Percentiles rank a stretch among this genome's conserved stretches.
These are phyloP conservation scores for Barbarea vulgaris DNA, from an alignment of 345 rosid genomes.

Conservation along the genomic window DNA sequence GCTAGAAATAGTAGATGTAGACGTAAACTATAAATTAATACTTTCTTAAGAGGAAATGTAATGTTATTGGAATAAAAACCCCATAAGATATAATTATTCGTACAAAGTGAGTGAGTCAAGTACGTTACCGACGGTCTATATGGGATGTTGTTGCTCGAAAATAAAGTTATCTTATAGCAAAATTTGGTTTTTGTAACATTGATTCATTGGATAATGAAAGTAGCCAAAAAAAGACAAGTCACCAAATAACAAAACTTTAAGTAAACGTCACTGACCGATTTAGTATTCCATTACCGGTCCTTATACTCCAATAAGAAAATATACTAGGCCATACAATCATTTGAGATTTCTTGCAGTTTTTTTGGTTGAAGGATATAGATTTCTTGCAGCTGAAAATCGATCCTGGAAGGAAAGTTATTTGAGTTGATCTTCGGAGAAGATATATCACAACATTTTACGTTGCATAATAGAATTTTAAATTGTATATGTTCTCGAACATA, in stretches of 20 bases:
- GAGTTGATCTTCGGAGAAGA: neutral
- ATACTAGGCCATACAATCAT: neutral
- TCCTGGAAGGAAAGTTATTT: neutral
- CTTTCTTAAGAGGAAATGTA: neutral
- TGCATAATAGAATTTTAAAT: neutral
- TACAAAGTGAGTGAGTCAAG: neutral
- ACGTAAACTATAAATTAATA: neutral
- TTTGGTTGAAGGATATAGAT: too few species aligned
- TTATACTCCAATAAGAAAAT: neutral
- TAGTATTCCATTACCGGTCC: neutral
- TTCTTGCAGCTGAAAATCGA: neutral
- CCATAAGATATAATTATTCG: neutral
- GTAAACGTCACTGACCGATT: neutral
- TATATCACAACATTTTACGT: neutral
- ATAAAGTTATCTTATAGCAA: slow-evolving; percentile 16
- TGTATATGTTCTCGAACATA: neutral
- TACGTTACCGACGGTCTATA: slow-evolving; percentile 11
- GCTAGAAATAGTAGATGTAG: neutral
- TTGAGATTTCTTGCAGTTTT: neutral
- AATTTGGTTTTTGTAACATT: neutral
- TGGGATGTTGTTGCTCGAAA: slow-evolving; percentile 6
- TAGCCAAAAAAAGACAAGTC: neutral
- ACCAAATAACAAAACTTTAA: slow-evolving; percentile 1
- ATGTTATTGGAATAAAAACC: neutral
- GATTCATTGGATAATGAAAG: neutral